Conservation (phyloP, 2,329 filamentous ascomycete species). For the Blastomyces percursus region DNA sequence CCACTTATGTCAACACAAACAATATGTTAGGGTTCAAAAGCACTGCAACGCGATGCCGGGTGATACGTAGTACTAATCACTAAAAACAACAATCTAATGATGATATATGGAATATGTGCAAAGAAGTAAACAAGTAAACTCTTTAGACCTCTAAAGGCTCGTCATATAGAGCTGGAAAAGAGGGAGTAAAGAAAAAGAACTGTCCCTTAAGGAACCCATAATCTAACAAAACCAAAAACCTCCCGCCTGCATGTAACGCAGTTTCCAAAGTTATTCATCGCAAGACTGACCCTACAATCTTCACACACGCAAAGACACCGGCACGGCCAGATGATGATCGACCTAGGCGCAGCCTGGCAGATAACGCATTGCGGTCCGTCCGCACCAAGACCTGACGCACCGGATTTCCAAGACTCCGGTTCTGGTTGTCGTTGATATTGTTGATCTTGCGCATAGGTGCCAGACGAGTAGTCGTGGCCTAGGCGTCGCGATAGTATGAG, state of each 20-base stretch:
- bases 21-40: neutral
- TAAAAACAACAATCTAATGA: neutral
- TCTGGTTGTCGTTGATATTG: conserved; percentile 5
- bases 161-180: neutral
- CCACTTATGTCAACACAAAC: no score
- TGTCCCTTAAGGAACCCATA: conserved; percentile 63
- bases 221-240: conserved; percentile 76
- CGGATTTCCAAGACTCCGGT: conserved; percentile 50
- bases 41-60: neutral
- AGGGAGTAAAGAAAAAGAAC: neutral
- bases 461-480: conserved; percentile 16
- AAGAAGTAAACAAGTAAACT: neutral
- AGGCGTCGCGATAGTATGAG: conserved; percentile 47
- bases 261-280: conserved; percentile 94
- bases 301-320: conserved; percentile 90
- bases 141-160: neutral
- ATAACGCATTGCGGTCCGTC: conserved; percentile 81
- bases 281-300: conserved; percentile 83
- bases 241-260: conserved; percentile 89
- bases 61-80: neutral
- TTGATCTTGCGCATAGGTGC: conserved; percentile 7
- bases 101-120: neutral
- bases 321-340: conserved; percentile 92
- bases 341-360: conserved; percentile 75
- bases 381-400: conserved; percentile 62